Evolutionary conservation across 1,284 basidiomycete species (phyloP).

Genomic region (Sanguinoderma infundibulare): DNA sequence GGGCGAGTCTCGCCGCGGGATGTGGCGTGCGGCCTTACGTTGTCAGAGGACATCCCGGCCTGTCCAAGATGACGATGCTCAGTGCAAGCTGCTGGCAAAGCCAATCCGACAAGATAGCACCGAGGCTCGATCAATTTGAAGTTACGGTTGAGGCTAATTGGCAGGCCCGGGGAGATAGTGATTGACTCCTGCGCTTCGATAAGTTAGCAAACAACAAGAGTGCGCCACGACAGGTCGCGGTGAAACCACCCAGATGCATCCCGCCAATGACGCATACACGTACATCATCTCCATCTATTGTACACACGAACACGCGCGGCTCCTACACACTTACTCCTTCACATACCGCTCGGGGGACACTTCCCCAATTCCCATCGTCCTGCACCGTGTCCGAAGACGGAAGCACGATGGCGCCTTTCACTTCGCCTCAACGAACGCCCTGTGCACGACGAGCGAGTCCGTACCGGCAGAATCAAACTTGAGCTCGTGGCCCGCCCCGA

Average conservation of each 20-base stretch:
- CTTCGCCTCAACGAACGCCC: constrained; percentile 35
- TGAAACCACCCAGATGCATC: not conserved
- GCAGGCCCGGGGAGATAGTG: not conserved
- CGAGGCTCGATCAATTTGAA: no score
- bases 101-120: not conserved
- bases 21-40: not conserved
- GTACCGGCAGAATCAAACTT: constrained; percentile 45
- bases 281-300: no score
- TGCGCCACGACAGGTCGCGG: not conserved
- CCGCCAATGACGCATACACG: not conserved
- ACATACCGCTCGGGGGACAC: no score
- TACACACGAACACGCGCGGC: not conserved
- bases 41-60: not conserved
- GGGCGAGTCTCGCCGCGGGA: not conserved
- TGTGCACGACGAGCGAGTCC: constrained; percentile 43
- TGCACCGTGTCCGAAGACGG: not conserved
- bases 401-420: constrained; percentile 3
- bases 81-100: not conserved
- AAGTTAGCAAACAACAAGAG: not conserved
- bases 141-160: not conserved
- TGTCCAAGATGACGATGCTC: no score
- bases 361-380: no score
- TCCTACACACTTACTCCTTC: not conserved
- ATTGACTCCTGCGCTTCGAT: not conserved
- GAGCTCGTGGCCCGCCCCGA: constrained; percentile 75